phyloP scores from a whole-genome alignment of 495 filamentous ascomycete species.

The Chaetomium cochliodes region DNA sequence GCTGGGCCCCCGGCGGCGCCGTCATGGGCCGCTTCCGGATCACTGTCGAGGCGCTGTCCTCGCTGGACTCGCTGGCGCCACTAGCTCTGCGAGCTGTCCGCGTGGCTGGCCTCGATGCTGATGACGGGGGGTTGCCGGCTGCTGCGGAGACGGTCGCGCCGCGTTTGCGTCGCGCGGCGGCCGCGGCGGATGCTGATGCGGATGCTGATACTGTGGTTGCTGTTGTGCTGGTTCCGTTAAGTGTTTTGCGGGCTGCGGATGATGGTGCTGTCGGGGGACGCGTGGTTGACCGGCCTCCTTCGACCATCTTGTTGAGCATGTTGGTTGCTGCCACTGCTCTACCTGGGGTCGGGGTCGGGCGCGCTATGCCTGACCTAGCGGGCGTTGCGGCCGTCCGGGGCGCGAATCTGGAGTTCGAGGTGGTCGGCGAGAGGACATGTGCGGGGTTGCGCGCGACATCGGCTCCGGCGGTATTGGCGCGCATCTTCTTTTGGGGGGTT shows the following conservation, averaged over 20 bases:
- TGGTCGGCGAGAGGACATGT: slow-evolving; percentile 76
- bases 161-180: slow-evolving; percentile 36
- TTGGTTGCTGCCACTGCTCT: slow-evolving; percentile 33
- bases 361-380: slow-evolving; percentile 7
- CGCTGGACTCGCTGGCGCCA: slow-evolving; percentile 49
- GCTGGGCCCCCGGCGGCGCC: slow-evolving; percentile 29
- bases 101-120: slow-evolving; percentile 37
- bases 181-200: slow-evolving; percentile 19
- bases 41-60: slow-evolving; percentile 48
- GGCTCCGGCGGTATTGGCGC: slow-evolving; percentile 28
- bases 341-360: slow-evolving; percentile 18
- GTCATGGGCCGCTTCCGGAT: slow-evolving; percentile 47
- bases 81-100: slow-evolving; percentile 48
- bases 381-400: slow-evolving; percentile 34
- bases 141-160: slow-evolving; percentile 29
- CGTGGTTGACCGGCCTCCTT: slow-evolving; percentile 51
- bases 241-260: neutral
- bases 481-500: slow-evolving; percentile 46
- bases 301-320: slow-evolving; percentile 60
- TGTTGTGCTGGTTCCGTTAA: slow-evolving; percentile 29
- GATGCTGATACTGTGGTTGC: neutral
- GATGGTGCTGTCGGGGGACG: slow-evolving; percentile 41
- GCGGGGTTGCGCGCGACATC: slow-evolving; percentile 33
- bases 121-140: slow-evolving; percentile 14
- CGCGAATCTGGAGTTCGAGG: slow-evolving; percentile 70